Evolutionary conservation across 2,329 filamentous ascomycete species (phyloP).

Genomic region (Paecilomyces fulvus): DNA sequence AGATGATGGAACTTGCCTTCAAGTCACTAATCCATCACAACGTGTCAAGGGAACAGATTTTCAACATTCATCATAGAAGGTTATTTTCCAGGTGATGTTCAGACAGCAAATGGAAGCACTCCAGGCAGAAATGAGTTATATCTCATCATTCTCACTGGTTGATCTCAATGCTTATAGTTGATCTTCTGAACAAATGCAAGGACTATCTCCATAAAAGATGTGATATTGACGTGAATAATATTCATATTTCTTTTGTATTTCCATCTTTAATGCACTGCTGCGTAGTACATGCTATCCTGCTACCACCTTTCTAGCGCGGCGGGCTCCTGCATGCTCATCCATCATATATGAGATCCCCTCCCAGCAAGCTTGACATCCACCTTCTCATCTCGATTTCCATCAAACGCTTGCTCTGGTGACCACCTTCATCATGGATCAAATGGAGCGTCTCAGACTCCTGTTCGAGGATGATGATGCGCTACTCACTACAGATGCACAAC

Average conservation of each 20-base stretch:
- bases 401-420: neutral
- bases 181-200: too few species aligned
- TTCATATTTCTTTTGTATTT: too few species aligned
- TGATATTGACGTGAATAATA: too few species aligned
- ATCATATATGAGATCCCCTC: neutral
- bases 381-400: neutral
- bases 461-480: constrained; percentile 19
- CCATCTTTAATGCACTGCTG: neutral
- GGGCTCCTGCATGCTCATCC: neutral
- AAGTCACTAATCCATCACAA: neutral
- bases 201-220: too few species aligned
- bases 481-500: constrained; percentile 13
- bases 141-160: too few species aligned
- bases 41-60: too few species aligned
- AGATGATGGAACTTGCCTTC: neutral
- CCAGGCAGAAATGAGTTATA: too few species aligned
- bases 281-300: neutral
- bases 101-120: too few species aligned
- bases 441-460: constrained; percentile 19
- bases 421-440: constrained; percentile 13
- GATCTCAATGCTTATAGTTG: too few species aligned
- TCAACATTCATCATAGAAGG: neutral
- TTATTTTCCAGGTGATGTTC: neutral
- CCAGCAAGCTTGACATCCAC: neutral
- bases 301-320: neutral